phyloP scores from a whole-genome alignment of 1,284 basidiomycete species.

The Athelia psychrophila region DNA sequence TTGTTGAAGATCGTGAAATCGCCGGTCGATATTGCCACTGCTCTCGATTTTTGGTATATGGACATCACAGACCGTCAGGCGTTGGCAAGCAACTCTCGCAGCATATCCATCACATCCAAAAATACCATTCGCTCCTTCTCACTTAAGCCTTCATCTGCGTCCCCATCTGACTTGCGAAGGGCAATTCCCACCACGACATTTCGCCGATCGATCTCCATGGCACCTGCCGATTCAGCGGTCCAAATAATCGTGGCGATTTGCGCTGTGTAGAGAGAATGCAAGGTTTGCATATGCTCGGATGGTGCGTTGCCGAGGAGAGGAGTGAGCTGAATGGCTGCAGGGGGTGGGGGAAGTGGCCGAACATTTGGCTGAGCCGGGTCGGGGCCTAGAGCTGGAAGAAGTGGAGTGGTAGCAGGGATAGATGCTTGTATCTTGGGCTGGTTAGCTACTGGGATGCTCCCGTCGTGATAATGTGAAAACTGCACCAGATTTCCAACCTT shows the following conservation, averaged over 20 bases:
- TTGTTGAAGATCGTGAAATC: no score
- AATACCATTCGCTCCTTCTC: slow-evolving; percentile 60
- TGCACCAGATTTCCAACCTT: slow-evolving; percentile 83
- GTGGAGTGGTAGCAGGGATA: slow-evolving; percentile 63
- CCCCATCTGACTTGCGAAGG: slow-evolving; percentile 37
- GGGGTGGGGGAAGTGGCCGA: slow-evolving; percentile 58
- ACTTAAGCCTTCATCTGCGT: slow-evolving; percentile 30
- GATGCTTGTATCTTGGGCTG: slow-evolving; percentile 73
- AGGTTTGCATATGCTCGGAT: slow-evolving; percentile 58
- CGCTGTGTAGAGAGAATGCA: slow-evolving; percentile 80
- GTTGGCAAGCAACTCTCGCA: slow-evolving; percentile 40
- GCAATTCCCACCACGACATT: slow-evolving; percentile 72
- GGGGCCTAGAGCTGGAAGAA: slow-evolving; percentile 41
- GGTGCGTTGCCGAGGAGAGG: slow-evolving; percentile 75
- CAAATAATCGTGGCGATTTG: slow-evolving; percentile 88
- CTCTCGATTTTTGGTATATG: no score
- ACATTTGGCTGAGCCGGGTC: slow-evolving; percentile 34
- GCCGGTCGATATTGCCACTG: no score
- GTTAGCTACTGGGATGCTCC: not conserved
- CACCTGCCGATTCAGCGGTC: slow-evolving; percentile 45
- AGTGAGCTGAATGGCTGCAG: slow-evolving; percentile 71
- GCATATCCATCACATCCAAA: slow-evolving; percentile 62
- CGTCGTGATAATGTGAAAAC: slow-evolving; percentile 4
- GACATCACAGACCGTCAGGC: not conserved
- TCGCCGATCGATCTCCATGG: slow-evolving; percentile 38